These are phyloP conservation scores for Theobroma cacao DNA, from an alignment of 345 rosid species.

Conservation along the genomic window DNA sequence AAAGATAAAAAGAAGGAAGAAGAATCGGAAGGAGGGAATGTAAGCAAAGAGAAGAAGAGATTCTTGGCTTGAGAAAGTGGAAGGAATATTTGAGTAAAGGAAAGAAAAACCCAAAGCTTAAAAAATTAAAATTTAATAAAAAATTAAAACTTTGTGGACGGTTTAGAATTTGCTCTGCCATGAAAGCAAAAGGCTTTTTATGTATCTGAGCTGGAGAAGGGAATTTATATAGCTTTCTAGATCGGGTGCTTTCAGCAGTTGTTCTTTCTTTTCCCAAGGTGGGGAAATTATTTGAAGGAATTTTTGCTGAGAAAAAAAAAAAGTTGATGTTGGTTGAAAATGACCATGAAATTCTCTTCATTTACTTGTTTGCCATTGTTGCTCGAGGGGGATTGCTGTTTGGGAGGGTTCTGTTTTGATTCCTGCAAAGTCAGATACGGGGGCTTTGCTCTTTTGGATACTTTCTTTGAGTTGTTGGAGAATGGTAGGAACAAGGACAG, in stretches of 20 bases:
- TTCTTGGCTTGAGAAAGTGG: constrained; percentile 78
- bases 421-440: constrained; percentile 14
- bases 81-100: constrained; percentile 39
- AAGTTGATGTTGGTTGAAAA: not conserved
- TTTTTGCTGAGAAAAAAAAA: constrained; percentile 10
- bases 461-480: not conserved
- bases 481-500: constrained; percentile 11
- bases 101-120: not conserved
- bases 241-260: not conserved
- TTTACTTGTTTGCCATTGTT: not conserved
- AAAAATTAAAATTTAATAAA: constrained; percentile 12
- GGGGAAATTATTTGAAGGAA: not conserved
- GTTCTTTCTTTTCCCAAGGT: not conserved
- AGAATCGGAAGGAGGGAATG: constrained; percentile 49
- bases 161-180: constrained; percentile 4
- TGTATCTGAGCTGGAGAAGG: constrained; percentile 18
- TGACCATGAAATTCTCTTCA: not conserved
- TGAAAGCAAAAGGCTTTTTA: not conserved
- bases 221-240: not conserved
- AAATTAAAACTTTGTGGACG: constrained; percentile 30
- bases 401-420: not conserved
- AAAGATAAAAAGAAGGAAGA: constrained; percentile 10
- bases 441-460: not conserved
- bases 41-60: constrained; percentile 45
- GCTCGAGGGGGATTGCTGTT: too few species aligned